Evolutionary conservation across 805 yeast genomes (phyloP).

Genomic region (Metschnikowia arizonensis): DNA sequence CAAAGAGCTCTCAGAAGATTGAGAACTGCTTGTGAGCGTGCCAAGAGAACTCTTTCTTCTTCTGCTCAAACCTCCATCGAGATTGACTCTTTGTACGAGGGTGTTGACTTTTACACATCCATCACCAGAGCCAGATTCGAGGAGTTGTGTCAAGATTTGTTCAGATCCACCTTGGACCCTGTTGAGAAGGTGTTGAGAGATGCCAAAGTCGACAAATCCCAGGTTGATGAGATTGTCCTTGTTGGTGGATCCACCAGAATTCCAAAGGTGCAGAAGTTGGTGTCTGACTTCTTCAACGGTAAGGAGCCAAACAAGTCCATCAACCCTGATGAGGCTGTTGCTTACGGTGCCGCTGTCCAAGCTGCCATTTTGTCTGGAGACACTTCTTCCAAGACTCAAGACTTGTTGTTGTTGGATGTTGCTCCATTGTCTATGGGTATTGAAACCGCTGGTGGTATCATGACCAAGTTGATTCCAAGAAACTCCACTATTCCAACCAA

Average conservation of each 20-base stretch:
- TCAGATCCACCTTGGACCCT: constrained; percentile 45
- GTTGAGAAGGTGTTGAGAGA: constrained; percentile 46
- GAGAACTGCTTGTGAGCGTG: constrained; percentile 48
- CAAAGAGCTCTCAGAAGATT: constrained; percentile 74
- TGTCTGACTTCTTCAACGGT: constrained; percentile 43
- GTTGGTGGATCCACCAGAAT: constrained; percentile 51
- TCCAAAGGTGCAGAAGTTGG: constrained; percentile 47
- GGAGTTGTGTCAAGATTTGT: constrained; percentile 43
- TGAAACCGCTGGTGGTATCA: constrained; percentile 99
- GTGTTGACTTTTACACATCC: constrained; percentile 46
- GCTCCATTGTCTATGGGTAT: constrained; percentile 97
- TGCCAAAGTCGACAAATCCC: constrained; percentile 43
- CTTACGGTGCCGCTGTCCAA: constrained; percentile 88
- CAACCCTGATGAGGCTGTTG: constrained; percentile 50
- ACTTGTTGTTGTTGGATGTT: constrained; percentile 90
- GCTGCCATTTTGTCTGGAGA: constrained; percentile 96
- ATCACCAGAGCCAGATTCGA: constrained; percentile 46
- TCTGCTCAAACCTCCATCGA: constrained; percentile 39
- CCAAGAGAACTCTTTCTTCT: constrained; percentile 46
- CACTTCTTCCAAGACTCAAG: constrained; percentile 64
- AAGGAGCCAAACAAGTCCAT: constrained; percentile 47
- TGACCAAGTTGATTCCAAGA: constrained; percentile 97
- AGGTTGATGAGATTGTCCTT: constrained; percentile 44
- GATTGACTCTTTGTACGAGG: constrained; percentile 47
- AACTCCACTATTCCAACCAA: constrained; percentile 97